Evolutionary conservation across 129 eudicot genomes (phyloP).

Genomic region (Artemisia argyi): DNA sequence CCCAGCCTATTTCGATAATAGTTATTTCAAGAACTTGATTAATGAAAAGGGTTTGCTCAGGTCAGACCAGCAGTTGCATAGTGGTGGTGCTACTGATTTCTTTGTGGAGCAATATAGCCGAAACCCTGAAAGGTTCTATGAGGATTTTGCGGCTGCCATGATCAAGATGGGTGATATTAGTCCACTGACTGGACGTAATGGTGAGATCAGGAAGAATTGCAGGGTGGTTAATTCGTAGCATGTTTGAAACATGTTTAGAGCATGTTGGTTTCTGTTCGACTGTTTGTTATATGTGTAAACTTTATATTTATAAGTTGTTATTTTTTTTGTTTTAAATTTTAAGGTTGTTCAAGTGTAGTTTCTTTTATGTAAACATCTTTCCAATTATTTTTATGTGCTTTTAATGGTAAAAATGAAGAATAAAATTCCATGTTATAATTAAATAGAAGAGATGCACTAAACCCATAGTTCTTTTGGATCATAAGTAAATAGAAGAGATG

Average conservation of each 20-base stretch:
- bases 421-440: too few relatives aligned
- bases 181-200: constrained; percentile 57
- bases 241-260: background rate
- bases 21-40: constrained; percentile 42
- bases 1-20: constrained; percentile 46
- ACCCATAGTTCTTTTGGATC: too few relatives aligned
- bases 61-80: constrained; percentile 60
- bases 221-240: constrained; percentile 42
- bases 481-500: too few relatives aligned
- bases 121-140: constrained; percentile 16
- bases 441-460: too few relatives aligned
- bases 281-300: constrained; percentile 2
- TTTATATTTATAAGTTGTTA: background rate
- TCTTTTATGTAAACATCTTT: background rate
- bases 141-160: constrained; percentile 60
- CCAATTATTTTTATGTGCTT: background rate
- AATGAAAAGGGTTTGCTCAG: constrained; percentile 51
- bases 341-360: constrained; percentile 8
- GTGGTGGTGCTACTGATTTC: constrained; percentile 47
- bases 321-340: background rate
- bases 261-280: background rate
- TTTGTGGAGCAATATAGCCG: constrained; percentile 39
- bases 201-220: constrained; percentile 64
- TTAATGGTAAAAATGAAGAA: background rate
- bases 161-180: constrained; percentile 66